Evolutionary conservation across 495 filamentous ascomycete species (phyloP), one percentile per base, ranked within the genome.

Genomic region (Neurospora sp.): DNA sequence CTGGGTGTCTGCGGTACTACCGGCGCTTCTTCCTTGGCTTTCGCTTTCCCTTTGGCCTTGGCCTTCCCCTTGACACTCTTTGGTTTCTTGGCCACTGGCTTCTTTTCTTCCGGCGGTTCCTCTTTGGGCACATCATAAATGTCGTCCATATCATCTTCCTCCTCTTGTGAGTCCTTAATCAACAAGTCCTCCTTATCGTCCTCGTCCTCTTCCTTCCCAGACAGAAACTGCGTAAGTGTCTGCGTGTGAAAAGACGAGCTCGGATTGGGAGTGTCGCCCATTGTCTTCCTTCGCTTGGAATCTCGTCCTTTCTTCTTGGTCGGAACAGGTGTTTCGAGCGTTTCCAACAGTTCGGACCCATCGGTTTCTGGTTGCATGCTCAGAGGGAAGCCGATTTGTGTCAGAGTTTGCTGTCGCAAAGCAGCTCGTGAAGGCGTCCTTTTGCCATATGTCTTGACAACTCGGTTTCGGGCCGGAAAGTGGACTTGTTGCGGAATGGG

Each of bases 361-460:
- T 78, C 72, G 40, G 73, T 42, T 10, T 75, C 73, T 12, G 68
- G 38, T 41, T 76, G 75, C 71, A 42, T 74, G 48, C 20, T 14
- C 2, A 14, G 11, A 31, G 48, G 48, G 59, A 82, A 85, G 71
- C 80, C 80, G 74, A 87, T 82, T 79, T 88, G 85, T 6, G 86
- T 88, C 75, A 88, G 74, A 6, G 86, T 88, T 40, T 82, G 79
- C 76, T 87, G 85, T 48, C 78, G 76, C 38, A 79, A 73, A 9
- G 76, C 73, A 27, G 74, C 77, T 48, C 78, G 70, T 10, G 83
- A 73, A 18, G 78, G 71, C 20, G 76, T 69, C 10, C 77, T 74
- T 68, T 78, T 78, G 3, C 83, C 81, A 76, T 86, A 87, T 0
- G 79, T 85, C 71, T 75, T 83, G 66, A 82, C 74, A 0, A 77